Evolutionary conservation across 176 grass and related monocot species (phyloP).

Genomic region (Microstegium vimineum): DNA sequence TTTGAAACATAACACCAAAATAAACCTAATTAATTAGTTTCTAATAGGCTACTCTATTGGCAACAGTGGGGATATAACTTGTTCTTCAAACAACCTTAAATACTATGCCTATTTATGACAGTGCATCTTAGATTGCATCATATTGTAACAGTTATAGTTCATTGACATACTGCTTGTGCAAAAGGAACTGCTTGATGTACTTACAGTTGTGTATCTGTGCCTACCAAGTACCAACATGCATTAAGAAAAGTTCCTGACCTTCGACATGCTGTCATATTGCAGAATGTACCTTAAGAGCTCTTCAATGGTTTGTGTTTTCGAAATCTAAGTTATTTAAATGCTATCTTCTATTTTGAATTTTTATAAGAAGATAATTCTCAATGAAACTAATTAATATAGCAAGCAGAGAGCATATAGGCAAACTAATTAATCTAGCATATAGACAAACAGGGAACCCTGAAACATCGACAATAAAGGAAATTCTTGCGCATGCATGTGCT

Average conservation of each 20-base stretch:
- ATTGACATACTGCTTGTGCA: background rate
- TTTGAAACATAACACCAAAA: background rate
- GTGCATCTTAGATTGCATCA: background rate
- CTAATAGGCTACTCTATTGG: background rate
- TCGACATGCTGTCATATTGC: conserved; percentile 3
- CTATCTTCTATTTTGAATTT: background rate
- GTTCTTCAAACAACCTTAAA: background rate
- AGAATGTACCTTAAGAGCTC: background rate
- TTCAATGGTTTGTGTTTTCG: background rate
- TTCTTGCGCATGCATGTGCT: background rate
- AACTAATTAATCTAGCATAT: background rate
- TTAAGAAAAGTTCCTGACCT: background rate
- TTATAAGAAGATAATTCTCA: background rate
- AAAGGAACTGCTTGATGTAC: background rate
- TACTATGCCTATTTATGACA: background rate
- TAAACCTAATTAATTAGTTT: background rate
- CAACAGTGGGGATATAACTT: background rate
- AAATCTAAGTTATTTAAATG: background rate
- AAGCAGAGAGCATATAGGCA: background rate
- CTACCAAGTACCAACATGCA: background rate
- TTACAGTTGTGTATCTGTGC: background rate
- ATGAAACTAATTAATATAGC: background rate
- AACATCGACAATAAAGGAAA: background rate
- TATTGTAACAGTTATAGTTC: background rate
- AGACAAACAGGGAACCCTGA: background rate